Evolutionary conservation across 352 stramenopile species (phyloP).

Genomic region (Halophytophthora batemanensis): DNA sequence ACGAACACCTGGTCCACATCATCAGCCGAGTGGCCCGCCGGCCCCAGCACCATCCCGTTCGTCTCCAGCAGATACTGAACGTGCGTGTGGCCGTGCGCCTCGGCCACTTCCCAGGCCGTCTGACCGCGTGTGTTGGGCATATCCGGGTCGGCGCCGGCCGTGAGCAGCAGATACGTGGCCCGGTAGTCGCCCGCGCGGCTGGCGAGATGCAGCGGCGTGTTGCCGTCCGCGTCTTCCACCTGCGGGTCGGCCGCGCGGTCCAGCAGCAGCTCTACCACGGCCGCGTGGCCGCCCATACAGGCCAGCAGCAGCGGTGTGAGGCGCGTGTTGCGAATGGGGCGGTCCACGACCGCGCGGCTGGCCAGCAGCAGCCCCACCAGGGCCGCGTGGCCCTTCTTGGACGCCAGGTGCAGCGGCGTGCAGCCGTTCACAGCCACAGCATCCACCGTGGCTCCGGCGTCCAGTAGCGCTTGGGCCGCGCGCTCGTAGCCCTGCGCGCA

Average conservation of each 20-base stretch:
- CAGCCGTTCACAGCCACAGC: slow-evolving; percentile 40
- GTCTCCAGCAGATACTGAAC: slow-evolving; percentile 79
- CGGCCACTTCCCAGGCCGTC: slow-evolving; percentile 77
- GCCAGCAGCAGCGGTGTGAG: slow-evolving; percentile 77
- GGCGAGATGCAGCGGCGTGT: slow-evolving; percentile 79
- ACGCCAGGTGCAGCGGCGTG: slow-evolving; percentile 59
- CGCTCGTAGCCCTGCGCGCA: slow-evolving; percentile 62
- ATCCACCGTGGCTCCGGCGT: slow-evolving; percentile 51
- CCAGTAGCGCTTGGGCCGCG: slow-evolving; percentile 52
- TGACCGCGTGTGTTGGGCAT: slow-evolving; percentile 82
- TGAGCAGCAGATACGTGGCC: slow-evolving; percentile 73
- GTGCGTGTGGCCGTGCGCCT: slow-evolving; percentile 59
- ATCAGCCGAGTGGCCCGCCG: slow-evolving; percentile 45
- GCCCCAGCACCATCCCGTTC: slow-evolving; percentile 47
- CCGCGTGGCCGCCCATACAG: slow-evolving; percentile 45
- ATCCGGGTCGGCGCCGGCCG: slow-evolving; percentile 77
- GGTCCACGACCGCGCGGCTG: slow-evolving; percentile 47
- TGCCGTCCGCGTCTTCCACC: slow-evolving; percentile 71
- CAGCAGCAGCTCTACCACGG: slow-evolving; percentile 68
- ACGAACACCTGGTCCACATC: slow-evolving; percentile 63
- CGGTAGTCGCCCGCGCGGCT: slow-evolving; percentile 75
- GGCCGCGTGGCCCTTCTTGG: slow-evolving; percentile 46
- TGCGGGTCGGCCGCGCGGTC: slow-evolving; percentile 72
- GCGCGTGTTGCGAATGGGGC: slow-evolving; percentile 31
- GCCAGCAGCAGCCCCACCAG: slow-evolving; percentile 47